phyloP scores from a whole-genome alignment of 73 alveolate genomes.

The Blepharisma stoltei region DNA sequence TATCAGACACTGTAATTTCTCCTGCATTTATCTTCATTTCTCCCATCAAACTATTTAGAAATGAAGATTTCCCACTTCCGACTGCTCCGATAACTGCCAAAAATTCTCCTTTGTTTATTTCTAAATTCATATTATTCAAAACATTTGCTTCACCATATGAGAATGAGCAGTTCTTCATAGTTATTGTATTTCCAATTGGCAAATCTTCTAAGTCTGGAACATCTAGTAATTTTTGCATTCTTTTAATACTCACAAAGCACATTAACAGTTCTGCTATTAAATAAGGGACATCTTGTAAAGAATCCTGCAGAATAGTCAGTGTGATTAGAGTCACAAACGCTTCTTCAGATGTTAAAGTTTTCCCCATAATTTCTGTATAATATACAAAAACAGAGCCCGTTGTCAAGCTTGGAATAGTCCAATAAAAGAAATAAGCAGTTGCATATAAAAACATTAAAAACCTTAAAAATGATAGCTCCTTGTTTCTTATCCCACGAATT shows the following conservation, averaged over 20 bases:
- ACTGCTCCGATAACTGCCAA: conserved; percentile 87
- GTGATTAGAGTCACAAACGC: conserved; percentile 54
- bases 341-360: conserved; percentile 36
- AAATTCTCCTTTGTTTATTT: conserved; percentile 78
- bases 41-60: conserved; percentile 59
- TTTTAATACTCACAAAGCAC: conserved; percentile 61
- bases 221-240: conserved; percentile 70
- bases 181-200: conserved; percentile 49
- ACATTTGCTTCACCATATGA: conserved; percentile 61
- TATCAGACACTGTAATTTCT: neutral
- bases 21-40: conserved; percentile 57
- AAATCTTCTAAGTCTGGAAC: conserved; percentile 3
- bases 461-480: neutral
- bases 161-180: conserved; percentile 57
- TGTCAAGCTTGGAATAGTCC: conserved; percentile 11
- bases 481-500: neutral
- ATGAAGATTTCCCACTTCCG: conserved; percentile 81
- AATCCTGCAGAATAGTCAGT: conserved; percentile 53
- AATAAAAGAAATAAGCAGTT: neutral
- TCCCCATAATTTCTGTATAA: neutral
- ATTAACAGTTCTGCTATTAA: conserved; percentile 65
- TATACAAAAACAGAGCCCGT: neutral
- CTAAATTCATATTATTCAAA: conserved; percentile 62
- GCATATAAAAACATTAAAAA: neutral
- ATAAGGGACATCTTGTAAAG: conserved; percentile 73